These are phyloP conservation scores for Verticillium nonalfalfae DNA, from an alignment of 2,329 filamentous ascomycete genomes.

Conservation along the genomic window DNA sequence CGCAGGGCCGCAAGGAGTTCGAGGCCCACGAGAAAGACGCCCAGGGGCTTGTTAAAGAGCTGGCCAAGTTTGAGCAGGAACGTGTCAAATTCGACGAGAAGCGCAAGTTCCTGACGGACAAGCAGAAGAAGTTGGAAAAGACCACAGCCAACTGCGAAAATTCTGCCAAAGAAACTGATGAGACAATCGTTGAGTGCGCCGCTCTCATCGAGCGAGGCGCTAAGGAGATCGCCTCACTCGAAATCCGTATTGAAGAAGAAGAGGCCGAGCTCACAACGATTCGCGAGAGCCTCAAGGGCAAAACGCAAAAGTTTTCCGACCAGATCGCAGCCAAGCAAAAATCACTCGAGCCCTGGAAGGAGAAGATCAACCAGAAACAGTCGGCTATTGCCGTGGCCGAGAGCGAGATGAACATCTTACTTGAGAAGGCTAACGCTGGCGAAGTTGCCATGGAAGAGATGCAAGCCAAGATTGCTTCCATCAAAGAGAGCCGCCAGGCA, in stretches of 20 bases:
- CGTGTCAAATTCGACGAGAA: constrained; percentile 97
- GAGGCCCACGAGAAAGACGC: constrained; percentile 77
- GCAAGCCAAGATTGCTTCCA: constrained; percentile 67
- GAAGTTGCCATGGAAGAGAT: constrained; percentile 79
- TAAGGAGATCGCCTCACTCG: constrained; percentile 68
- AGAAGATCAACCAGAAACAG: constrained; percentile 94
- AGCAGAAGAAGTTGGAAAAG: constrained; percentile 94
- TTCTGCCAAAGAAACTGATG: constrained; percentile 66
- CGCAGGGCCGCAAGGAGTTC: constrained; percentile 74
- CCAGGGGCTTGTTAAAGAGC: constrained; percentile 74
- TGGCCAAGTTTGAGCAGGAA: constrained; percentile 92
- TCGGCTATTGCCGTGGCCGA: constrained; percentile 91
- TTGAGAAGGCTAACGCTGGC: constrained; percentile 83
- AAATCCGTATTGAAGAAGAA: constrained; percentile 69
- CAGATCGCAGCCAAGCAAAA: constrained; percentile 91
- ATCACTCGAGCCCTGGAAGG: constrained; percentile 90
- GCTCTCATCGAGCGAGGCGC: constrained; percentile 73
- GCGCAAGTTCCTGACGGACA: constrained; percentile 83
- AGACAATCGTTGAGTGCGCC: constrained; percentile 69
- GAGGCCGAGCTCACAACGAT: constrained; percentile 80
- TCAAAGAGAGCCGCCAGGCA: constrained; percentile 62
- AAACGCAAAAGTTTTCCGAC: constrained; percentile 91
- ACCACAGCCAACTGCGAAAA: constrained; percentile 71
- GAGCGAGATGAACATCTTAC: constrained; percentile 86
- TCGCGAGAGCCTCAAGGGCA: constrained; percentile 83